Percentiles rank a stretch among this genome's conserved stretches.
These are phyloP conservation scores for Phylloboletellus chloephorus DNA, from an alignment of 1,284 basidiomycete species.

Conservation along the genomic window DNA sequence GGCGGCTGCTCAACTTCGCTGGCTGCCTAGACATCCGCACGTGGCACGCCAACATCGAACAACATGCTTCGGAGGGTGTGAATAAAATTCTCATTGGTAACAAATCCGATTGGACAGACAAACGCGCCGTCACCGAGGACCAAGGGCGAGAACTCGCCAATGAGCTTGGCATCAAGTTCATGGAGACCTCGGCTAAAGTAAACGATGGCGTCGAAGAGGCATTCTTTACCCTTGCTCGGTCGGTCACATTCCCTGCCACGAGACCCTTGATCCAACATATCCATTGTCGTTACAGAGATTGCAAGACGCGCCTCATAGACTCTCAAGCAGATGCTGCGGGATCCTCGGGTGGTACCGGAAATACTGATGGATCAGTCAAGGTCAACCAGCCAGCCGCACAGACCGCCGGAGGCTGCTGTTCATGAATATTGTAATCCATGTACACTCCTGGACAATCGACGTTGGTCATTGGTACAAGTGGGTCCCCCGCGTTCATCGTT, in stretches of 20 bases:
- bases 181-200: conserved; percentile 97
- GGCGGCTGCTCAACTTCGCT: neutral
- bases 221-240: conserved; percentile 97
- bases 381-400: conserved; percentile 56
- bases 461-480: conserved; percentile 8
- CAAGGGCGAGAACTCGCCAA: conserved; percentile 79
- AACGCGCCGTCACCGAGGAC: conserved; percentile 86
- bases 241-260: conserved; percentile 26
- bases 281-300: conserved; percentile 59
- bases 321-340: conserved; percentile 72
- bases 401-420: conserved; percentile 51
- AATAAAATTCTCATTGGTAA: conserved; percentile 99
- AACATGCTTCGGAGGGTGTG: conserved; percentile 97
- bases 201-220: conserved; percentile 99
- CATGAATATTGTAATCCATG: conserved; percentile 31
- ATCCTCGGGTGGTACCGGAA: conserved; percentile 37
- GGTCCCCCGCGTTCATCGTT: conserved; percentile 8
- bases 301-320: conserved; percentile 96
- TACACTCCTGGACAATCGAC: conserved; percentile 2
- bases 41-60: conserved; percentile 98
- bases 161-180: conserved; percentile 90
- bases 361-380: conserved; percentile 53
- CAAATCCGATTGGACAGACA: conserved; percentile 99
- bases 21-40: conserved; percentile 83
- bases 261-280: neutral